phyloP scores from a whole-genome alignment of 495 filamentous ascomycete genomes.

The Neurospora pannonica region DNA sequence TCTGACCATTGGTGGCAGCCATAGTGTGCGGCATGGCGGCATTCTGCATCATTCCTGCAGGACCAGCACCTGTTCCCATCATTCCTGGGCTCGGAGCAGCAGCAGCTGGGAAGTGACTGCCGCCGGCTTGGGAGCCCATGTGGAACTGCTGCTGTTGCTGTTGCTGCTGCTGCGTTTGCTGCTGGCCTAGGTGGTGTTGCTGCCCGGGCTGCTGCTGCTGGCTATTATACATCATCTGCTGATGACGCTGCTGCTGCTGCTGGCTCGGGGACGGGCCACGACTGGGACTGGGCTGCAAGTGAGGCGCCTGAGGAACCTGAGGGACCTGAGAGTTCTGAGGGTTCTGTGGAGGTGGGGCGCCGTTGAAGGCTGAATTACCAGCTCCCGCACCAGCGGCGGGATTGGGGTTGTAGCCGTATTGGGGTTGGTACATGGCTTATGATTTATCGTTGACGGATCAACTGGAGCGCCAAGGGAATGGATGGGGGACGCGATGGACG shows the following conservation, averaged over 20 bases:
- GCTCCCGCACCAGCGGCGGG: conserved; percentile 11
- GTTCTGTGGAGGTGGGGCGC: conserved; percentile 37
- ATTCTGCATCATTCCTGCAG: conserved; percentile 47
- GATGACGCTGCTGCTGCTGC: conserved; percentile 24
- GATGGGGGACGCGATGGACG: conserved; percentile 8
- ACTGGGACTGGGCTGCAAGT: conserved; percentile 35
- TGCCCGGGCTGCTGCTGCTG: conserved; percentile 28
- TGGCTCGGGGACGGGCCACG: conserved; percentile 22
- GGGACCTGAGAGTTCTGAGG: conserved; percentile 5
- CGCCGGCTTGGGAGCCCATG: conserved; percentile 31
- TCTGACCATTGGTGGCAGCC: conserved; percentile 38
- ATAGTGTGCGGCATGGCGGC: conserved; percentile 39
- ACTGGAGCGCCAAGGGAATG: conserved; percentile 11
- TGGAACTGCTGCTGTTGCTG: conserved; percentile 33
- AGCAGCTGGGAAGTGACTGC: conserved; percentile 25
- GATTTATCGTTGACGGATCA: conserved; percentile 11
- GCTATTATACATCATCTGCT: conserved; percentile 37
- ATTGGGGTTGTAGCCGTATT: conserved; percentile 39
- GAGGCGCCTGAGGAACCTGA: not conserved
- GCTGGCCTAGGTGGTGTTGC: conserved; percentile 7
- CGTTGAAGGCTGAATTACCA: conserved; percentile 37
- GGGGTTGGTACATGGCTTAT: conserved; percentile 39
- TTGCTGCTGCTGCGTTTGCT: conserved; percentile 24
- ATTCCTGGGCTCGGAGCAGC: conserved; percentile 33
- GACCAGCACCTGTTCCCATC: conserved; percentile 35